A percentile compares a stretch with the other conserved stretches of the same genome.
Evolutionary conservation across 2,329 filamentous ascomycete species (phyloP).

Genomic region (Nannizziopsis arthrosporioides): DNA sequence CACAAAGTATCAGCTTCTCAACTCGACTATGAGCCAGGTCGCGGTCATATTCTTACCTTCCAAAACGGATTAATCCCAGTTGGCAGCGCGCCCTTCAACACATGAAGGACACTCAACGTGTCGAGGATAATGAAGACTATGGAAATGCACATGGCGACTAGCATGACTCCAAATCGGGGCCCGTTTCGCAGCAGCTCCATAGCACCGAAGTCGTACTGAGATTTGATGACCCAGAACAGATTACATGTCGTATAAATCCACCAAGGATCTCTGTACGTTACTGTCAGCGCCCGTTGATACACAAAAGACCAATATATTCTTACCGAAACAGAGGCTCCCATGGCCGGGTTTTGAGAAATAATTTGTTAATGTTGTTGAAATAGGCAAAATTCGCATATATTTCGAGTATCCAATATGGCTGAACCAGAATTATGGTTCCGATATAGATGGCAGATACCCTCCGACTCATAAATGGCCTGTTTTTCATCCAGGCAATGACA

Average conservation of each 20-base stretch:
- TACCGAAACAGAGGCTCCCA: slow-evolving; percentile 50
- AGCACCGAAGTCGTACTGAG: slow-evolving; percentile 48
- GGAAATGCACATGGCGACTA: slow-evolving; percentile 49
- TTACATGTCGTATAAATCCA: slow-evolving; percentile 53
- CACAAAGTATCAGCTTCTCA: not conserved
- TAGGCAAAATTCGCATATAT: slow-evolving; percentile 55
- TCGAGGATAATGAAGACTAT: slow-evolving; percentile 52
- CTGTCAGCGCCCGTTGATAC: not conserved
- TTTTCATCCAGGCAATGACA: slow-evolving; percentile 57
- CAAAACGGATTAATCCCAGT: slow-evolving; percentile 56
- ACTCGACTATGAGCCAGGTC: not conserved
- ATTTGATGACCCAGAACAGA: slow-evolving; percentile 53
- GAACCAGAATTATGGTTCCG: slow-evolving; percentile 45
- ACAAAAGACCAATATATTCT: slow-evolving; percentile 8
- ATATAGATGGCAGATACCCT: slow-evolving; percentile 46
- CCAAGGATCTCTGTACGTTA: slow-evolving; percentile 48
- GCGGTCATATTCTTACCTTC: slow-evolving; percentile 32
- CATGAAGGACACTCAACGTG: slow-evolving; percentile 47
- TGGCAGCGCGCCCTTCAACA: slow-evolving; percentile 31
- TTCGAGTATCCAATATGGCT: slow-evolving; percentile 54
- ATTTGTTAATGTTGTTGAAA: slow-evolving; percentile 44
- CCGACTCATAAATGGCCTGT: slow-evolving; percentile 46
- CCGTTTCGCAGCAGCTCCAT: slow-evolving; percentile 49
- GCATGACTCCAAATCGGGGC: slow-evolving; percentile 53
- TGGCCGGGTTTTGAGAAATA: slow-evolving; percentile 47